Base-by-base conservation (phyloP, 805 yeast genomes). In the Myxozyma sirexii region DNA sequence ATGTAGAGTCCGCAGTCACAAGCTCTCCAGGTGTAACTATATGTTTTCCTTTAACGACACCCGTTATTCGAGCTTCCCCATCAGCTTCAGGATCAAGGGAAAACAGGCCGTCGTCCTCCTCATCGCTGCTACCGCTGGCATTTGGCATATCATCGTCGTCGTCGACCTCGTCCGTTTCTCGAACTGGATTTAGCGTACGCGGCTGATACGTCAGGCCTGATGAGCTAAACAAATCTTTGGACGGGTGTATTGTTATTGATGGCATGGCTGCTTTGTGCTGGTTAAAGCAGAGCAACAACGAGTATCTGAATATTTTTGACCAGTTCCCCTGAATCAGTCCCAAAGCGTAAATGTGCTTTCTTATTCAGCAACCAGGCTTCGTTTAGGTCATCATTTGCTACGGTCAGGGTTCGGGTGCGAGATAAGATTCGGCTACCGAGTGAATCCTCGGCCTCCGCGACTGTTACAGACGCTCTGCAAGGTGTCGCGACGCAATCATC, bases 21-120 rank as follows among this genome's bases (percentile, higher is more conserved):
- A 92, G 76, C 72, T 94, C 97, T 8, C 99, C 99, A 0, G 99
- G 99, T 0, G 97, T 90, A 19, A 93, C 96, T 8, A 94, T 67
- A 1, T 75, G 74, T 38, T 46, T 39, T n/a, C 65, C 62, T 19
- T 54, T 45, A 19, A 61, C 59, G 3, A 60, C 59, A 4, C 66
- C 64, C 1, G 50, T 48, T 7, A 47, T 41, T 27, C 53, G 17
- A 24, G 64, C 54, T 17, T 43, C 57, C 10, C 54, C 59, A 19
- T 50, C 48, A 10, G 31, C 50, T 15, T 52, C 61, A 31, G 48
- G 39, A 41, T 58, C 47, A 29, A 55, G 23, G 13, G 63, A 43
- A 50, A 59, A 59, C n/a, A 59, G n/a, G 27, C 45, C 74, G 6
- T 68, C 75, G 8, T 63, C 73, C 13, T 71, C 74, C 17, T 69